phyloP scores from a whole-genome alignment of 2,329 filamentous ascomycete genomes.

The Plenodomus tracheiphilus region DNA sequence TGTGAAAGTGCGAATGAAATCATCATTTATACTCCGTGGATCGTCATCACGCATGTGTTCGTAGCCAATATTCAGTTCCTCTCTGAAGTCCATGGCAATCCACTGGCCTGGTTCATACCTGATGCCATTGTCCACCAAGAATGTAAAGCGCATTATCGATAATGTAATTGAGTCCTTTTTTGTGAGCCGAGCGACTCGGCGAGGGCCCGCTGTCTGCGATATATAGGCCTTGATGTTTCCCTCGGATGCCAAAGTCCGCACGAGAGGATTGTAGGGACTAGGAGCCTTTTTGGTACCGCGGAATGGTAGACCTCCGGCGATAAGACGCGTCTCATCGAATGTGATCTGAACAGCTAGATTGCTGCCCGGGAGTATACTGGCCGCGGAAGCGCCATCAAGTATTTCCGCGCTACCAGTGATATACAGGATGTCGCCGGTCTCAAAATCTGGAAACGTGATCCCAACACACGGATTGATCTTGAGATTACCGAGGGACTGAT shows the following conservation, averaged over 20 bases:
- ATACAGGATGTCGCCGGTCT: constrained; percentile 73
- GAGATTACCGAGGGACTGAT: constrained; percentile 82
- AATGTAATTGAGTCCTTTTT: constrained; percentile 65
- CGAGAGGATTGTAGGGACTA: constrained; percentile 79
- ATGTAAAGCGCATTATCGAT: constrained; percentile 67
- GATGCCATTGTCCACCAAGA: constrained; percentile 50
- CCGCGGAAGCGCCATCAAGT: constrained; percentile 66
- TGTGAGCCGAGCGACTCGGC: constrained; percentile 59
- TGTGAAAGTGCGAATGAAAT: constrained; percentile 82
- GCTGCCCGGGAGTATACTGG: constrained; percentile 65
- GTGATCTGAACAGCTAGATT: constrained; percentile 73
- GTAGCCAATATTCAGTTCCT: constrained; percentile 73
- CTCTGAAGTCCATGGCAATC: constrained; percentile 71
- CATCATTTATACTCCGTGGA: constrained; percentile 79
- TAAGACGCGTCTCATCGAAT: constrained; percentile 63
- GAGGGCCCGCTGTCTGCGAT: constrained; percentile 4
- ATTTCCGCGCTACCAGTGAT: constrained; percentile 70
- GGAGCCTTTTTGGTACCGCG: constrained; percentile 61
- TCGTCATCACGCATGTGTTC: constrained; percentile 83
- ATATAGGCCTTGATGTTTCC: constrained; percentile 37
- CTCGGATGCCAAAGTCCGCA: constrained; percentile 68
- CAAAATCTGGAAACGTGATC: constrained; percentile 73
- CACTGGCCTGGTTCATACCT: constrained; percentile 74
- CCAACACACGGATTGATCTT: constrained; percentile 68
- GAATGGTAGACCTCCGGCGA: constrained; percentile 69